These are phyloP conservation scores for Pelargonium nanum DNA, from an alignment of 345 rosid species.

Conservation along the genomic window DNA sequence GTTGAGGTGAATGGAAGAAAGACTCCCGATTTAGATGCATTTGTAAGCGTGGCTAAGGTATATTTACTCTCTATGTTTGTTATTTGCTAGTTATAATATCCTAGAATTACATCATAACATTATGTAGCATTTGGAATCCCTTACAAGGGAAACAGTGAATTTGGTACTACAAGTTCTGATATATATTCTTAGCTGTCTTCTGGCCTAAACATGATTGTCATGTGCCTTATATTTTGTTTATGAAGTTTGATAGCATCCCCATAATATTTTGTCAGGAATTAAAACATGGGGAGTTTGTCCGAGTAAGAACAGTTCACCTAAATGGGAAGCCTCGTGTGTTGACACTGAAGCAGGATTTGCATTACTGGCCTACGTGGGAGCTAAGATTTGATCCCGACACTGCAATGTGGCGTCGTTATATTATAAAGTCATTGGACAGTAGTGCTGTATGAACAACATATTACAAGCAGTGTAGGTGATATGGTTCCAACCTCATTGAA, in stretches of 20 bases:
- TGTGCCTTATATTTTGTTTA: no score
- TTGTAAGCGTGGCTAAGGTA: conserved; percentile 68
- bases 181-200: no score
- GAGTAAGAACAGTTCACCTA: conserved; percentile 70
- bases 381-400: conserved; percentile 64
- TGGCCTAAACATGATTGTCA: no score
- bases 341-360: conserved; percentile 87
- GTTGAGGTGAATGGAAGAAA: conserved; percentile 84
- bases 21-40: conserved; percentile 74
- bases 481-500: no score
- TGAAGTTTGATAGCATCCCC: neutral
- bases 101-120: no score
- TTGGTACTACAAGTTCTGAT: no score
- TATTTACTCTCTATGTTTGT: neutral
- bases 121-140: no score
- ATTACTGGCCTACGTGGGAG: conserved; percentile 96
- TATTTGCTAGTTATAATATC: no score
- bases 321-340: conserved; percentile 85
- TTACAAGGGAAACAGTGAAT: no score
- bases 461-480: no score
- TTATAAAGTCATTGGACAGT: conserved; percentile 41
- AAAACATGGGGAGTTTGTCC: conserved; percentile 76
- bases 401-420: conserved; percentile 59
- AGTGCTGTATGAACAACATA: no score
- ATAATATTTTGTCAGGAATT: conserved; percentile 42